These are phyloP conservation scores for Saccharomycopsis sp. DNA, from an alignment of 805 yeast genomes.

Conservation along the genomic window DNA sequence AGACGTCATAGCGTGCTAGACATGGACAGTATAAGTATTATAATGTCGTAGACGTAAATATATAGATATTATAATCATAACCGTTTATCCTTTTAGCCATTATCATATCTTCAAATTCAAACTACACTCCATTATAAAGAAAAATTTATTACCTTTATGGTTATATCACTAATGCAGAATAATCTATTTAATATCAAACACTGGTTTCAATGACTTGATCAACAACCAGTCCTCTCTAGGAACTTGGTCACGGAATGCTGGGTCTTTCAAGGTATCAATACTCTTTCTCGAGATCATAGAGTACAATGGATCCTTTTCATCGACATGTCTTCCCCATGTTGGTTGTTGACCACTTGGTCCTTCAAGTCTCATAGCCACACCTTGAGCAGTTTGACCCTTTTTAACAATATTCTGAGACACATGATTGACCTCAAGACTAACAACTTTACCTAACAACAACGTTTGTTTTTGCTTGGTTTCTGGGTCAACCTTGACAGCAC, in stretches of 20 bases:
- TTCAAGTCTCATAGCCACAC: constrained; percentile 97
- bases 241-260: constrained; percentile 93
- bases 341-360: constrained; percentile 91
- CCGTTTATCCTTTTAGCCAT: too few relatives aligned
- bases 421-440: constrained; percentile 94
- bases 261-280: constrained; percentile 95
- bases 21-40: too few relatives aligned
- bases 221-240: constrained; percentile 94
- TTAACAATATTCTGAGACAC: constrained; percentile 71
- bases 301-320: constrained; percentile 83
- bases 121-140: too few relatives aligned
- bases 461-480: constrained; percentile 66
- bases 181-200: constrained; percentile 67
- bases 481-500: constrained; percentile 88
- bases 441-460: constrained; percentile 76
- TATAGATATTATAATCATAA: too few relatives aligned
- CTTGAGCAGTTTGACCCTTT: constrained; percentile 94
- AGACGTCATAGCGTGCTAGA: too few relatives aligned
- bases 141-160: too few relatives aligned
- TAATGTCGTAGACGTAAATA: too few relatives aligned
- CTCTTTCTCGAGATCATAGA: constrained; percentile 87
- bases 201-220: constrained; percentile 79
- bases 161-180: too few relatives aligned
- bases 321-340: constrained; percentile 98
- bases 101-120: too few relatives aligned